Evolutionary conservation across 2,329 filamentous ascomycete genomes (phyloP).

Genomic region (Colletotrichum sidae): DNA sequence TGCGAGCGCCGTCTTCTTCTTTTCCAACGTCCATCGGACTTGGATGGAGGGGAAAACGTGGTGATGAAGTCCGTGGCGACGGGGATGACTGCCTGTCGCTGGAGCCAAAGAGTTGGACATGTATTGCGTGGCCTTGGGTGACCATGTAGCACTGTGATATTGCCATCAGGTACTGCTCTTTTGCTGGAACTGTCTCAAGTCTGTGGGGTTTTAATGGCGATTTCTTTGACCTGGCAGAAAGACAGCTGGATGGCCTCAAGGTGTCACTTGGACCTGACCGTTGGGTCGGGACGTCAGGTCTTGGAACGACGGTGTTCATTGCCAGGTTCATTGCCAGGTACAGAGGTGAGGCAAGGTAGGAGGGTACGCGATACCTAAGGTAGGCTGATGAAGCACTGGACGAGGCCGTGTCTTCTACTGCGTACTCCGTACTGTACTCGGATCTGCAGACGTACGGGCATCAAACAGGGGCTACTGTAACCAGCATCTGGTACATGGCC

Average conservation of each 20-base stretch:
- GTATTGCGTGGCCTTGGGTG: conserved; percentile 10
- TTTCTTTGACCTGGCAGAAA: too few relatives aligned
- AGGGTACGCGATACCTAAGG: conserved; percentile 1
- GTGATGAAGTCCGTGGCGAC: conserved; percentile 7
- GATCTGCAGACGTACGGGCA: conserved; percentile 27
- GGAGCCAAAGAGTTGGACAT: too few relatives aligned
- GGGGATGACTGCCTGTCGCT: background rate
- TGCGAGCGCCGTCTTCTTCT: background rate
- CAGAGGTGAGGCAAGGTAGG: too few relatives aligned
- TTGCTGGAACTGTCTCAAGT: conserved; percentile 30
- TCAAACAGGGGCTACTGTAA: background rate
- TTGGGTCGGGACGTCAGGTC: background rate
- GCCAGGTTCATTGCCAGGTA: too few relatives aligned
- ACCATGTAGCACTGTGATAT: background rate
- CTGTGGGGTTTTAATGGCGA: conserved; percentile 16
- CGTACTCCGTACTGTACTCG: conserved; percentile 8
- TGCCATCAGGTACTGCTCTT: background rate
- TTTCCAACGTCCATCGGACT: conserved; percentile 1
- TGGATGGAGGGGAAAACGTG: conserved; percentile 12
- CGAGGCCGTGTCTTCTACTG: conserved; percentile 6
- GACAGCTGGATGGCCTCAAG: too few relatives aligned
- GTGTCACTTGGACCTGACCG: conserved; percentile 5
- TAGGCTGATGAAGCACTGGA: conserved; percentile 2
- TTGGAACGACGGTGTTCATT: too few relatives aligned
- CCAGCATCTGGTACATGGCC: too few relatives aligned